Evolutionary conservation across 2,329 filamentous ascomycete species (phyloP), one percentile per base, ranked within the genome.

Genomic region (Claviceps spartinae): DNA sequence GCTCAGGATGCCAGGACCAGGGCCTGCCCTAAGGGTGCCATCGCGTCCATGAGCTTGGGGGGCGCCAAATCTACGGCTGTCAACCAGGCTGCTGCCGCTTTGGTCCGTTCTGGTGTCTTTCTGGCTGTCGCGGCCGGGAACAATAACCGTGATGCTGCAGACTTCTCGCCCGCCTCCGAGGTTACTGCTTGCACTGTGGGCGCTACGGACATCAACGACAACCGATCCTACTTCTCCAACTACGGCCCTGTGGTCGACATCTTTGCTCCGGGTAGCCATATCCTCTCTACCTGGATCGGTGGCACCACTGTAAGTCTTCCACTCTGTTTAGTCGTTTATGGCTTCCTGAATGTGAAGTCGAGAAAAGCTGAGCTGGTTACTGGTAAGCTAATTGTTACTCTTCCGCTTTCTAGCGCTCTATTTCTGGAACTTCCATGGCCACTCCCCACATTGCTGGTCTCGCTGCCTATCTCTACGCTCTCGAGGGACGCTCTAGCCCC

Each of bases 11-110:
- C 16, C 47, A 9, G 9, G 6, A 62, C 56, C 2, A 65, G 66
- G 54, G 63, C 55, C 58, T 74, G 71, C 64, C 62, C 66, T 56
- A 69, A 65, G 45, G 72, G 72, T 26, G 65, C 70, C 41, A 75
- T 80, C 16, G 71, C 75, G 58, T 78, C 74, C 67, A 78, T 81
- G 76, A 78, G 74, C 16, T 72, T 81, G 4, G 77, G 78, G 9
- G 77, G 76, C 16, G 49, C 58, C 52, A 64, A 58, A 54, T 75
- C 74, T 3, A 53, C 65, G 2, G 62, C 75, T 11, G 58, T 79
- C 56, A 81, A 80, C 69, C 62, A 60, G 18, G 76, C 76, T 8
- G 75, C 77, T 8, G 67, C 67, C 30, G 65, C 64, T 51, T 67
- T 76, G 26, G 67, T 75, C 56, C 57, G 57, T 7, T 65, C 68